Percentiles rank a stretch among this genome's conserved stretches.
phyloP scores from a whole-genome alignment of 768 basidiomycete species.

The Kondoa malvinella region DNA sequence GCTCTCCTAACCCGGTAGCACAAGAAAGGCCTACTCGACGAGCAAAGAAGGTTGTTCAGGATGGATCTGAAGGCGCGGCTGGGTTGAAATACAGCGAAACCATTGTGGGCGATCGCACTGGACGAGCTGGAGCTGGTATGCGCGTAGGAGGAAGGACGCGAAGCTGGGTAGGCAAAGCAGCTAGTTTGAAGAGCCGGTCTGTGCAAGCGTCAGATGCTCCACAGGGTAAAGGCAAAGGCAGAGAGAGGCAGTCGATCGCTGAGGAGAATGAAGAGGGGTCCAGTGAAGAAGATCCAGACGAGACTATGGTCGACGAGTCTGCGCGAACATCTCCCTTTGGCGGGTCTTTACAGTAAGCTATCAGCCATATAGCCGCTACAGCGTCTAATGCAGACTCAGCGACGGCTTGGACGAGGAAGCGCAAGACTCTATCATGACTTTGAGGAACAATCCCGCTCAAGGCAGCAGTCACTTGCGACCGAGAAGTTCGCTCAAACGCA shows the following conservation, averaged over 20 bases:
- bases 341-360: neutral
- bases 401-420: neutral
- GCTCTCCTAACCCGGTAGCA: neutral
- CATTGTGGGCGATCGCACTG: neutral
- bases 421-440: neutral
- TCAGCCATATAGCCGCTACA: no score
- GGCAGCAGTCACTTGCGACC: neutral
- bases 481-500: neutral
- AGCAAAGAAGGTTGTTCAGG: neutral
- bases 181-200: no score
- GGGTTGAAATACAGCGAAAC: slow-evolving; percentile 4
- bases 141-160: neutral
- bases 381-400: no score
- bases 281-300: neutral
- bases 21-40: neutral
- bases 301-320: no score
- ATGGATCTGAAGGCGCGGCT: neutral
- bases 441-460: neutral
- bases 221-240: neutral
- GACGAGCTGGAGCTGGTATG: neutral
- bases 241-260: neutral
- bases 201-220: no score
- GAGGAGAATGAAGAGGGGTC: neutral
- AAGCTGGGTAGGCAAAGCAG: neutral
- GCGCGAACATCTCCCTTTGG: no score